Evolutionary conservation across 2,329 filamentous ascomycete genomes (phyloP).

Genomic region (Blastomyces silverae): DNA sequence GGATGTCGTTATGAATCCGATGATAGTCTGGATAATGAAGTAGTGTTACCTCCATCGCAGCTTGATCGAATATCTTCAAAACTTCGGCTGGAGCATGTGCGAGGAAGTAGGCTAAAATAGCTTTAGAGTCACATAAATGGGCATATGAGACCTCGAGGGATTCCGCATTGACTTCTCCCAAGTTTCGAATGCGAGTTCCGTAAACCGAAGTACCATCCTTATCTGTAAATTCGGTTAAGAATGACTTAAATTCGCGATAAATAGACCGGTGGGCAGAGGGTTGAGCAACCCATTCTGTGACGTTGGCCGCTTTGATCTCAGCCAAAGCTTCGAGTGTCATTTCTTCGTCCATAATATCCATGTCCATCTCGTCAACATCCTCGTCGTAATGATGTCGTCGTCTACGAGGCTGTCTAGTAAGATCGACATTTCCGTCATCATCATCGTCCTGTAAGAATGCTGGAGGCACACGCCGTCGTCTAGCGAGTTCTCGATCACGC

Average conservation of each 20-base stretch:
- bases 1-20: conserved; percentile 93
- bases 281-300: conserved; percentile 92
- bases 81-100: conserved; percentile 95
- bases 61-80: conserved; percentile 90
- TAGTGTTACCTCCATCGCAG: conserved; percentile 92
- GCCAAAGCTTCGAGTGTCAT: conserved; percentile 83
- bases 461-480: conserved; percentile 53
- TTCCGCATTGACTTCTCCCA: conserved; percentile 97
- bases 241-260: conserved; percentile 93
- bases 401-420: conserved; percentile 77
- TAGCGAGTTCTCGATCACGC: conserved; percentile 55
- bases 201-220: conserved; percentile 86
- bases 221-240: conserved; percentile 93
- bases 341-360: conserved; percentile 96
- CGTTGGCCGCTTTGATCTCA: conserved; percentile 85
- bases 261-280: conserved; percentile 87
- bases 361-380: conserved; percentile 78
- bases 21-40: conserved; percentile 97
- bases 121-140: conserved; percentile 82
- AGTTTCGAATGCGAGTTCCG: conserved; percentile 82
- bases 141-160: conserved; percentile 94
- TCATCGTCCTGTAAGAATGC: conserved; percentile 66
- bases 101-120: conserved; percentile 89
- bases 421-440: conserved; percentile 74
- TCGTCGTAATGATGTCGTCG: conserved; percentile 90